Conservation (phyloP, 352 stramenopile genomes). For the Pythium aquatile region DNA sequence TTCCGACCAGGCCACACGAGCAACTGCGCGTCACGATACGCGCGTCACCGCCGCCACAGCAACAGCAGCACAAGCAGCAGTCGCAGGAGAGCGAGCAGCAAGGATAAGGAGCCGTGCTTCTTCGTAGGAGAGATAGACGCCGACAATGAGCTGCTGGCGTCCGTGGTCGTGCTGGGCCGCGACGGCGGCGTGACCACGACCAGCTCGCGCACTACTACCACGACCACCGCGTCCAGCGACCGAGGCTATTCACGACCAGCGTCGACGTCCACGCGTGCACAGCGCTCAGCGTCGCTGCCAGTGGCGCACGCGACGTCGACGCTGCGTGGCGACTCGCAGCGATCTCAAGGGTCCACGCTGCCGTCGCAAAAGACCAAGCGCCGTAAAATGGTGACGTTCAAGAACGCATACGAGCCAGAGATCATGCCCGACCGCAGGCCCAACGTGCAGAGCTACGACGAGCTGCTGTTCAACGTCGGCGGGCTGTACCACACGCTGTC, state of each 20-base stretch:
- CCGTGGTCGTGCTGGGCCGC: not conserved
- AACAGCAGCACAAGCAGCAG: not conserved
- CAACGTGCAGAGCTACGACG: conserved; percentile 24
- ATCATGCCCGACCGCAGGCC: conserved; percentile 18
- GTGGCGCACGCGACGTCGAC: not conserved
- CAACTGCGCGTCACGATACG: conserved; percentile 17
- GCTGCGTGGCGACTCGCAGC: not conserved
- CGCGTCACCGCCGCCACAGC: conserved; percentile 9
- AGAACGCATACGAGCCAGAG: conserved; percentile 25
- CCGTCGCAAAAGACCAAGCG: not conserved
- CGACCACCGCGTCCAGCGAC: not conserved
- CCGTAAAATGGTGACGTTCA: conserved; percentile 19
- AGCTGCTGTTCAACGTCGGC: conserved; percentile 28
- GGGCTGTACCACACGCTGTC: conserved; percentile 28
- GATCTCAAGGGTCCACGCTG: not conserved
- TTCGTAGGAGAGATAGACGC: not conserved
- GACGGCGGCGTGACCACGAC: not conserved
- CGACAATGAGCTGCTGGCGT: not conserved
- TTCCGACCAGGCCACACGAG: conserved; percentile 9
- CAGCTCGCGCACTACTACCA: not conserved
- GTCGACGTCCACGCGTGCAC: not conserved
- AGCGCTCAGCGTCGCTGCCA: not conserved
- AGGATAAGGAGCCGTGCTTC: not conserved
- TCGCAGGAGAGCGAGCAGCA: not conserved
- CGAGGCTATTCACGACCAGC: not conserved